A percentile compares a stretch with the other conserved stretches of the same genome.
Evolutionary conservation across 83 land plant species (phyloP).

Genomic region (Larix sibirica): DNA sequence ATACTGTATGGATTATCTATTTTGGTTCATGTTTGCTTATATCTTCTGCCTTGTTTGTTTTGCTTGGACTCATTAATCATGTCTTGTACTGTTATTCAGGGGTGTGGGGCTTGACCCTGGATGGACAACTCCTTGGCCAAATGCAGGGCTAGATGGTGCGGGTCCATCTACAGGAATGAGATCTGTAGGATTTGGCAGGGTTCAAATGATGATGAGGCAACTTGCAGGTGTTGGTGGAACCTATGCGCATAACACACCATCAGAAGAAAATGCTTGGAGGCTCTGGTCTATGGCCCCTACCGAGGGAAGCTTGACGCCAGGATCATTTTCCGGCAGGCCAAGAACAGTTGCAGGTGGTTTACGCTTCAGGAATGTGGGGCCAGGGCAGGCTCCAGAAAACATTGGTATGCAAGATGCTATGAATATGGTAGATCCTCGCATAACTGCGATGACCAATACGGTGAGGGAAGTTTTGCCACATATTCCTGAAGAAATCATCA

Average conservation of each 20-base stretch:
- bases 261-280: constrained; percentile 58
- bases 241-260: constrained; percentile 37
- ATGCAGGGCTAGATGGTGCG: constrained; percentile 50
- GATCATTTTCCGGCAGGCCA: constrained; percentile 17
- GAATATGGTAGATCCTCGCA: constrained; percentile 33
- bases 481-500: constrained; percentile 68
- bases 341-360: constrained; percentile 30
- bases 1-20: neutral
- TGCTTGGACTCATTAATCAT: neutral
- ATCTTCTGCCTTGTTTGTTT: neutral
- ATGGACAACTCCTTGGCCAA: constrained; percentile 49
- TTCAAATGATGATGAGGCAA: constrained; percentile 80
- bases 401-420: constrained; percentile 11
- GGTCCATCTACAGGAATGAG: constrained; percentile 52
- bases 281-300: constrained; percentile 46
- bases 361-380: constrained; percentile 29
- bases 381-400: constrained; percentile 11
- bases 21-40: neutral
- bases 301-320: constrained; percentile 12
- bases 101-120: constrained; percentile 38
- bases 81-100: neutral
- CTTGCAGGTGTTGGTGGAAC: constrained; percentile 63
- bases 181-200: constrained; percentile 50
- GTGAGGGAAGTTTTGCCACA: constrained; percentile 80
- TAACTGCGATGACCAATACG: constrained; percentile 64